Percentiles rank a stretch among this genome's conserved stretches.
These are phyloP conservation scores for Beauveria sp. DNA, from an alignment of 2,329 filamentous ascomycete genomes.

Conservation along the genomic window DNA sequence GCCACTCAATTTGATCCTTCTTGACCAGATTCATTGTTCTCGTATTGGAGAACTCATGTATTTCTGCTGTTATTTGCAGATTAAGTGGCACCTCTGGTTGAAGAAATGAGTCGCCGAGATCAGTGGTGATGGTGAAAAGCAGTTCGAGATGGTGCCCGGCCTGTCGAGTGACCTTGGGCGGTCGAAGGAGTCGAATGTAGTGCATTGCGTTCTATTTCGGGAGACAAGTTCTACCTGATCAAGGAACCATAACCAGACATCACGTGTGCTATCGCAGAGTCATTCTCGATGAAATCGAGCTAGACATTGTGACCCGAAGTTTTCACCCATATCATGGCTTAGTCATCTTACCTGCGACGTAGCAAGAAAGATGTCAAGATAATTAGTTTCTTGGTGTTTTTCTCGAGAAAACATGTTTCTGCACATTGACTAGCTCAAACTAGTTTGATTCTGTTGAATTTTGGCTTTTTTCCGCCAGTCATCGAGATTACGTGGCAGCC, in stretches of 20 bases:
- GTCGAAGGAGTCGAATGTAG: conserved; percentile 48
- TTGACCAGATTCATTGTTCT: conserved; percentile 20
- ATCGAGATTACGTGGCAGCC: neutral
- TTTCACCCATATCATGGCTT: neutral
- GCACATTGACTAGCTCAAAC: too few species aligned
- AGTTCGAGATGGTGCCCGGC: conserved; percentile 30
- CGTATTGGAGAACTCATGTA: conserved; percentile 15
- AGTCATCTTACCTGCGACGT: neutral
- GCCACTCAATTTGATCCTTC: conserved; percentile 23
- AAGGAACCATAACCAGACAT: neutral
- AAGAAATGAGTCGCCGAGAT: conserved; percentile 49
- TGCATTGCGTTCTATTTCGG: conserved; percentile 37
- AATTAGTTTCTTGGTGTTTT: neutral
- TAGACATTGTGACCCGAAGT: neutral
- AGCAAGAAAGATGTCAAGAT: too few species aligned
- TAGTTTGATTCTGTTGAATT: too few species aligned
- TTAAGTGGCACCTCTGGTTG: conserved; percentile 36
- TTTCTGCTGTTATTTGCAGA: conserved; percentile 30
- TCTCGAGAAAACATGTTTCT: neutral
- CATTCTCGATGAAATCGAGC: neutral
- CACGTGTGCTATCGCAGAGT: neutral
- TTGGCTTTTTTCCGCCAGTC: neutral
- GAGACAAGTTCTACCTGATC: too few species aligned
- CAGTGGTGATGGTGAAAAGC: conserved; percentile 48
- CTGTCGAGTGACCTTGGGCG: conserved; percentile 30